These are phyloP conservation scores for Diplodia intermedia DNA, from an alignment of 2,329 filamentous ascomycete genomes.

Conservation along the genomic window DNA sequence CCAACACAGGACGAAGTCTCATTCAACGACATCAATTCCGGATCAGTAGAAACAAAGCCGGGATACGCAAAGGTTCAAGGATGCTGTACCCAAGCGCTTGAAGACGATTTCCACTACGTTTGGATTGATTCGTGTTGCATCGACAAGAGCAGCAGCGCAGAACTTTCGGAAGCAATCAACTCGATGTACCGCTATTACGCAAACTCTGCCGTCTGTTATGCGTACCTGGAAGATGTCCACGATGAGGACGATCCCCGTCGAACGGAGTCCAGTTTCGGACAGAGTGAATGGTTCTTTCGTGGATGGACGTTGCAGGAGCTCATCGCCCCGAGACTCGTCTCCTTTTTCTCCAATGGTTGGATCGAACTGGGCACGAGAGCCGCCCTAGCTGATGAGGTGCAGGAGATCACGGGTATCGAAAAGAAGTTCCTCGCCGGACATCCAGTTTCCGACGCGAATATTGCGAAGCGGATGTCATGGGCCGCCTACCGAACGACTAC, in stretches of 20 bases:
- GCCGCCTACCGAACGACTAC: slow-evolving; percentile 36
- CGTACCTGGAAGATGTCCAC: slow-evolving; percentile 33
- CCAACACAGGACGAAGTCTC: slow-evolving; percentile 2
- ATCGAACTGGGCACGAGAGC: not conserved
- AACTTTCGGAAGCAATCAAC: slow-evolving; percentile 36
- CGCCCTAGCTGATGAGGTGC: not conserved
- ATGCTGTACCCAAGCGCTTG: slow-evolving; percentile 25
- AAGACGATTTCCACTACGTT: slow-evolving; percentile 34
- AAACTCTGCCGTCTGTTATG: slow-evolving; percentile 32
- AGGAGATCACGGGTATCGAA: not conserved
- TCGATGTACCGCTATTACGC: slow-evolving; percentile 38
- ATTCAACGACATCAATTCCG: slow-evolving; percentile 7
- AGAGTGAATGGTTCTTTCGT: slow-evolving; percentile 27
- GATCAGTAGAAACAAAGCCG: not conserved
- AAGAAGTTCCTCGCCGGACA: not conserved
- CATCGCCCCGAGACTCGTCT: slow-evolving; percentile 8
- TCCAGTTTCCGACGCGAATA: not conserved
- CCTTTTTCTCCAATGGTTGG: slow-evolving; percentile 25
- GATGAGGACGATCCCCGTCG: not conserved
- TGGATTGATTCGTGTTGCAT: slow-evolving; percentile 40
- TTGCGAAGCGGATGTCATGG: slow-evolving; percentile 40
- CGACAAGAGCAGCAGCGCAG: slow-evolving; percentile 35
- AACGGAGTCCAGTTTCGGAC: not conserved
- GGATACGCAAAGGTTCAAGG: slow-evolving; percentile 23
- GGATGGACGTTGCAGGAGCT: slow-evolving; percentile 34